A percentile compares a stretch with the other conserved stretches of the same genome.
Evolutionary conservation across 1,284 basidiomycete species (phyloP).

Genomic region (Papiliotrema flavescens): DNA sequence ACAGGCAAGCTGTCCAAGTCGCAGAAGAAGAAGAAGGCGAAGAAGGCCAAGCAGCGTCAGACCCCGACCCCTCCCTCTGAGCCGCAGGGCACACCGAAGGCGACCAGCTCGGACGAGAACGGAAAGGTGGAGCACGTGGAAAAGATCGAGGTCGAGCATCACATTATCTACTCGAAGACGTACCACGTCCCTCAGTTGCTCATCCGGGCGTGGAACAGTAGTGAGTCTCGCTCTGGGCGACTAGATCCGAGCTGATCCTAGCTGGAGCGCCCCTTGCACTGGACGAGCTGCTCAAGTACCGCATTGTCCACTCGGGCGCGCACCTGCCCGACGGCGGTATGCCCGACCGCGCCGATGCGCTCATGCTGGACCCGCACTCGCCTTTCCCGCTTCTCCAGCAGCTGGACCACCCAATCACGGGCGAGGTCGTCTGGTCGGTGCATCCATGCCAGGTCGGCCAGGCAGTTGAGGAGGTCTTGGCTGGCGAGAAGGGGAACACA

Average conservation of each 20-base stretch:
- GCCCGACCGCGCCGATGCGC: constrained; percentile 7
- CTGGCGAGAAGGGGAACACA: background rate
- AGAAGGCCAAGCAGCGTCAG: background rate
- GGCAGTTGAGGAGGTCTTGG: constrained; percentile 27
- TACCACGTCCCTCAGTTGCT: constrained; percentile 33
- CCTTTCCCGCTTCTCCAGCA: constrained; percentile 34
- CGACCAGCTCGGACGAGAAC: background rate
- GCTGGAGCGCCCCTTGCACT: constrained; percentile 26
- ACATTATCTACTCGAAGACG: constrained; percentile 27
- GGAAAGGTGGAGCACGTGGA: background rate
- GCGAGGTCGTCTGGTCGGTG: constrained; percentile 26
- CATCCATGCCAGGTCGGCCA: constrained; percentile 30
- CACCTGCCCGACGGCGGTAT: background rate
- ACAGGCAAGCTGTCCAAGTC: background rate
- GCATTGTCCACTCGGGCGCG: background rate
- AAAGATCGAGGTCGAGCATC: constrained; percentile 19
- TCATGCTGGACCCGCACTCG: constrained; percentile 16
- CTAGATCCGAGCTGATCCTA: constrained; percentile 1
- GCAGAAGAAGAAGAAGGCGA: background rate
- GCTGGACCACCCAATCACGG: constrained; percentile 30
- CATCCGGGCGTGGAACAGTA: constrained; percentile 28
- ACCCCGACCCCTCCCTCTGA: background rate
- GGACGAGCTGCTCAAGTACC: constrained; percentile 2
- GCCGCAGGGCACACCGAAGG: background rate
- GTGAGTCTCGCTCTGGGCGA: constrained; percentile 17